A percentile compares a stretch with the other conserved stretches of the same genome.
Conservation (phyloP, 192 early-diverging fungal genomes). For the Dispira simplex region DNA sequence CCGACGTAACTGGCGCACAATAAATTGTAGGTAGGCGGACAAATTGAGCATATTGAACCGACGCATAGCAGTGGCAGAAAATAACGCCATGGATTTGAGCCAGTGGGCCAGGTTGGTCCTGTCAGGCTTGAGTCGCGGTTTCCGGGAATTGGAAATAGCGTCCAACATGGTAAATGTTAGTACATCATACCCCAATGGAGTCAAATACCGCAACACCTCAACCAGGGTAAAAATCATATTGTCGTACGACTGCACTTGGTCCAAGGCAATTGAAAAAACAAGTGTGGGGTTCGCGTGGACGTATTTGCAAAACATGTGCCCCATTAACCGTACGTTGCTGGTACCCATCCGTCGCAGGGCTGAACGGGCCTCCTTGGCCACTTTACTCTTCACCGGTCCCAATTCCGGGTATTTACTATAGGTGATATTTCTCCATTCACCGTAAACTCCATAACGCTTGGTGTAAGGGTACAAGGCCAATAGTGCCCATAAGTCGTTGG, state of each 20-base stretch:
- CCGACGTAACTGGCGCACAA: constrained; percentile 40
- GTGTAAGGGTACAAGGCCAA: constrained; percentile 39
- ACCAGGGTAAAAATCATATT: constrained; percentile 59
- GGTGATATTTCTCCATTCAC: constrained; percentile 55
- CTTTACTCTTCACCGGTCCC: constrained; percentile 23
- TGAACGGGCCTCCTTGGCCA: constrained; percentile 34
- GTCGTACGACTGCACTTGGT: constrained; percentile 52
- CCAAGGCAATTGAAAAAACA: constrained; percentile 49
- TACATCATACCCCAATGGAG: constrained; percentile 59
- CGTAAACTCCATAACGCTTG: constrained; percentile 54
- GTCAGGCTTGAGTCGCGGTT: constrained; percentile 41
- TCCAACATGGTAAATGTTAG: constrained; percentile 51
- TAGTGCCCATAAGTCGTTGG: constrained; percentile 45
- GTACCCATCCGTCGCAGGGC: constrained; percentile 55
- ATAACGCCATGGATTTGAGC: constrained; percentile 44
- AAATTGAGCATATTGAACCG: constrained; percentile 53
- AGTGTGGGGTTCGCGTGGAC: constrained; percentile 59
- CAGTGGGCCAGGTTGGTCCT: constrained; percentile 41
- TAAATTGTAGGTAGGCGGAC: constrained; percentile 38
- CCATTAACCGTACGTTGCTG: constrained; percentile 55
- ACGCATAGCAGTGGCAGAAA: constrained; percentile 44
- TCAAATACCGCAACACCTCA: constrained; percentile 60
- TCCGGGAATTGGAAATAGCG: constrained; percentile 34
- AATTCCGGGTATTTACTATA: constrained; percentile 38
- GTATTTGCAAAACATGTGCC: constrained; percentile 53